Base-by-base conservation (phyloP, 805 yeast genomes). In the Teunomyces lycoperdinae region DNA sequence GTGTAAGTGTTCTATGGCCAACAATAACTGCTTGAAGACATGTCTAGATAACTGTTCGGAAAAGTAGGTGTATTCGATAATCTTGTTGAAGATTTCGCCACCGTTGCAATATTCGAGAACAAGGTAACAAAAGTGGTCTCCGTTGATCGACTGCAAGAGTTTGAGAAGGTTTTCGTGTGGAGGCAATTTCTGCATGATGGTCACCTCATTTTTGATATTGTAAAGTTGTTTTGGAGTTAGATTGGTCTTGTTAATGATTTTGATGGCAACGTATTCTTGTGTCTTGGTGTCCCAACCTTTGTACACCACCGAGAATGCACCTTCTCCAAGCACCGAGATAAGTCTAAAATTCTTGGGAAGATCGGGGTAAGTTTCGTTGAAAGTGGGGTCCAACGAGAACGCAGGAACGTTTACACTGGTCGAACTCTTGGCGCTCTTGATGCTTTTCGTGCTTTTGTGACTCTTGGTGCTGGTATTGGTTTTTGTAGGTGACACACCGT, bases 221-320 rank as follows among this genome's bases (percentile, higher is more conserved):
- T 77, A 70, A 9, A 79, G 68, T 55, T 81, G 85, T 42, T 77
- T 77, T 20, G 60, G 49, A 44, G 74, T 70, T 74, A 85, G 70
- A 45, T 76, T 74, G 40, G 67, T 66, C 61, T 89, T 89, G 55
- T 80, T 76, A 40, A 89, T 87, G 49, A 87, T 79, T 59, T 89
- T 89, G 58, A 89, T 79, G 9, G 96, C 96, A 11, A 88, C 84
- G 6, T 56, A 49, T 32, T 68, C 65, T 43, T 76, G 64, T 29
- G 68, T 63, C 5, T 73, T 61, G 9, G 55, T 54, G 56, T 84
- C 84, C 11, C 71, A 61, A 0, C 95, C 96, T 60, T 79, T 83
- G 70, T 83, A 88, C 4, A 92, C 98, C 9, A 80, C 77, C 2
- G 96, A 88, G 62, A 92, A 91, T 0, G 97, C 97, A 7, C 98